Conservation (phyloP, 2,329 filamentous ascomycete species). For the Neonectria sp. region DNA sequence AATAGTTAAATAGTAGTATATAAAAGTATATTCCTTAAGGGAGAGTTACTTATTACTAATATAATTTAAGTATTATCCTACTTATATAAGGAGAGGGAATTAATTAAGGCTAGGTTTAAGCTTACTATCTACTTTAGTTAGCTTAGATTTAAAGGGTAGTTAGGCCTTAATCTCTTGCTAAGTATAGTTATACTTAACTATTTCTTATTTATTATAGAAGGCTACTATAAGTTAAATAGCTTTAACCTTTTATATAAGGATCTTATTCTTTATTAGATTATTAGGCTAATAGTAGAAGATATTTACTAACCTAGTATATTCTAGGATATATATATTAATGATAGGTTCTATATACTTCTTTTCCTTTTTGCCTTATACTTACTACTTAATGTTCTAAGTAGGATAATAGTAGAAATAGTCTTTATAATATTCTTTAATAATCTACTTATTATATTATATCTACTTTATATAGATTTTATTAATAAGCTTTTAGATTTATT, state of each 20-base stretch:
- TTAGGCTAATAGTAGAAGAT: slow-evolving; percentile 37
- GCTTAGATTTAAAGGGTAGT: background rate
- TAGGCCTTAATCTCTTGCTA: background rate
- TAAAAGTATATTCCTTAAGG: slow-evolving; percentile 5
- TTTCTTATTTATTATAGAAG: slow-evolving; percentile 43
- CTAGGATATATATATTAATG: slow-evolving; percentile 39
- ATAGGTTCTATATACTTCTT: slow-evolving; percentile 38
- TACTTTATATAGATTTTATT: background rate
- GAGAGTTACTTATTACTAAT: slow-evolving; percentile 7
- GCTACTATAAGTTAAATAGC: slow-evolving; percentile 22
- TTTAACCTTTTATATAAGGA: background rate
- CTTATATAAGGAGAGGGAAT: slow-evolving; percentile 10
- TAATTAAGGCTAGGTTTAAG: background rate
- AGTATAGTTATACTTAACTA: slow-evolving; percentile 21
- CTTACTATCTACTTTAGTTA: background rate
- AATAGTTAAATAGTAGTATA: slow-evolving; percentile 3
- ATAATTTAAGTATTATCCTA: background rate
- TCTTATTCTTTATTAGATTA: slow-evolving; percentile 8
- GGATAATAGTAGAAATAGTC: slow-evolving; percentile 48
- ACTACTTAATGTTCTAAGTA: slow-evolving; percentile 48
- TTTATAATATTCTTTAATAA: slow-evolving; percentile 44
- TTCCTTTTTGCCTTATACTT: slow-evolving; percentile 31
- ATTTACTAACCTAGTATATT: slow-evolving; percentile 34
- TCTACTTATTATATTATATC: slow-evolving; percentile 31
- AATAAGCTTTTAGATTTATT: too few species aligned